Evolutionary conservation across 1,284 basidiomycete species (phyloP).

Genomic region (Rhodofomes roseus): DNA sequence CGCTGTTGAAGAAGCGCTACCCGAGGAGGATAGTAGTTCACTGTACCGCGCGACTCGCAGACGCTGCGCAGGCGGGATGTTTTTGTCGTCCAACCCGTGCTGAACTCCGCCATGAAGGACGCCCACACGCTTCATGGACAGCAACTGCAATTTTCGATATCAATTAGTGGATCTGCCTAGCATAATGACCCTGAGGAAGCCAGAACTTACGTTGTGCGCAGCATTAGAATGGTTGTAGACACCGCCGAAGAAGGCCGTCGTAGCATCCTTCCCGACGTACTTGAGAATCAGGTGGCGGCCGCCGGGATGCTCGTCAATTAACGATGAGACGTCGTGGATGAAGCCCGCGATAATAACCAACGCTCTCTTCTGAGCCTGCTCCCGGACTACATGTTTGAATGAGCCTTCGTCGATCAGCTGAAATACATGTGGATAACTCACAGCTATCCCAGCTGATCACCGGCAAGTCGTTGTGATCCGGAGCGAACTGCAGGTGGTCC

Average conservation of each 20-base stretch:
- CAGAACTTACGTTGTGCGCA: conserved; percentile 69
- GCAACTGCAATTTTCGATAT: conserved; percentile 39
- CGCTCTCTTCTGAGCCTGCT: conserved; percentile 73
- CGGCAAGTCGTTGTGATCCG: conserved; percentile 71
- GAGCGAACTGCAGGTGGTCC: conserved; percentile 76
- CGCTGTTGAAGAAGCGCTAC: conserved; percentile 37
- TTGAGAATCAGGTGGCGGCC: conserved; percentile 67
- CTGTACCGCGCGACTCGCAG: conserved; percentile 65
- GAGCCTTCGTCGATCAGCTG: conserved; percentile 8
- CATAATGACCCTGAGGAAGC: too few species aligned
- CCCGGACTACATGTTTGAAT: conserved; percentile 48
- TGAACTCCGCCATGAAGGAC: conserved; percentile 75
- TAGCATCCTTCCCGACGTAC: conserved; percentile 78
- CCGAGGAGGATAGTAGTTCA: conserved; percentile 54
- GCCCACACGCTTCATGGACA: conserved; percentile 91
- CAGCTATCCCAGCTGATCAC: conserved; percentile 86
- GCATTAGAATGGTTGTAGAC: conserved; percentile 94
- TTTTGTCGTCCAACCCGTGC: conserved; percentile 60
- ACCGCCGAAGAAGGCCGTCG: conserved; percentile 91
- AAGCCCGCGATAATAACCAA: conserved; percentile 84
- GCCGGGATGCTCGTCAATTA: conserved; percentile 89
- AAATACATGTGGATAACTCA: conserved; percentile 33
- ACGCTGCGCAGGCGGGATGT: conserved; percentile 64
- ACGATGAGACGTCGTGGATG: conserved; percentile 87
- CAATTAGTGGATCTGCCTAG: conserved; percentile 8